Percentiles rank a stretch among this genome's conserved stretches.
Conservation (phyloP, 83 land plant genomes). For the Picea engelmannii region DNA sequence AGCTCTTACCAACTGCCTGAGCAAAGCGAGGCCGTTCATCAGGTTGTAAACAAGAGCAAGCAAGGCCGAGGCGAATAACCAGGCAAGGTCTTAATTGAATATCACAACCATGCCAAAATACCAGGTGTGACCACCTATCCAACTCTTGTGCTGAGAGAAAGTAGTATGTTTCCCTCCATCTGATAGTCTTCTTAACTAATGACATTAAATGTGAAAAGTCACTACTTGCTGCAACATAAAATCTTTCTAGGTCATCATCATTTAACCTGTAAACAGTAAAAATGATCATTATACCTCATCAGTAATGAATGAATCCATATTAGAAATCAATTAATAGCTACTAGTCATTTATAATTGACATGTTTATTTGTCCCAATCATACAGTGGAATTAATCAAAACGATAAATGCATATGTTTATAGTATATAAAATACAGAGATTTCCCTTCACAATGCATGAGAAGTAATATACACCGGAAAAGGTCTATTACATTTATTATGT, state of each 20-base stretch:
- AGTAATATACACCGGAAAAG: neutral
- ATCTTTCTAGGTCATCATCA: slow-evolving; percentile 80
- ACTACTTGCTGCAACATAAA: slow-evolving; percentile 72
- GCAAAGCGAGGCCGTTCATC: slow-evolving; percentile 74
- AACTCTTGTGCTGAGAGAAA: slow-evolving; percentile 73
- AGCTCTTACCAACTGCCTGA: slow-evolving; percentile 81
- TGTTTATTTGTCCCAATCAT: neutral
- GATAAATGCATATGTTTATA: neutral
- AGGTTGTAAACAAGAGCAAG: slow-evolving; percentile 50
- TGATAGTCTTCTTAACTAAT: slow-evolving; percentile 73
- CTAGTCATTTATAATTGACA: neutral
- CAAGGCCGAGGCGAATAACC: slow-evolving; percentile 82
- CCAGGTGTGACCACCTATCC: slow-evolving; percentile 70
- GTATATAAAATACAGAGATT: neutral
- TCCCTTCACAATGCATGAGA: neutral
- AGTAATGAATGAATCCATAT: neutral
- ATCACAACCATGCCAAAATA: slow-evolving; percentile 92
- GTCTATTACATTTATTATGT: neutral
- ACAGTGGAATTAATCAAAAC: neutral
- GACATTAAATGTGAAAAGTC: slow-evolving; percentile 53
- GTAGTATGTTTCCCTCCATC: slow-evolving; percentile 79
- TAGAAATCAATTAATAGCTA: neutral
- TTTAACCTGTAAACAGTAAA: slow-evolving; percentile 77
- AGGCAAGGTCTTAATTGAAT: slow-evolving; percentile 72
- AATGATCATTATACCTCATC: neutral